Evolutionary conservation across 768 basidiomycete species (phyloP).

Genomic region (Lactarius quietus): DNA sequence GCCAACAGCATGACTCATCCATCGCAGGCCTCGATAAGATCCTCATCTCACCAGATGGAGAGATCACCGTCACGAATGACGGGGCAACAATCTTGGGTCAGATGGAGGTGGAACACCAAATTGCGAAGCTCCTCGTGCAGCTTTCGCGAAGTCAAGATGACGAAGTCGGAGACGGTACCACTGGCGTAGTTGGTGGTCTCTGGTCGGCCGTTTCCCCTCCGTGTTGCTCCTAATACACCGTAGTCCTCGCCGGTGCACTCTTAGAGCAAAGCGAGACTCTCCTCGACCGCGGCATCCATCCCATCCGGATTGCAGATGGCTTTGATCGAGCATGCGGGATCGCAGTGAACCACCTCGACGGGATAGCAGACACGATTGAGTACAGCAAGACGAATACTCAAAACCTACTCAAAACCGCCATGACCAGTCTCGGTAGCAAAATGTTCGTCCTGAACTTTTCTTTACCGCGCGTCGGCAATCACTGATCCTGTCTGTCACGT

Average conservation of each 20-base stretch:
- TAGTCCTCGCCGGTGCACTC: constrained; percentile 93
- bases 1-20: neutral
- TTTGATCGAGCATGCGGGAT: constrained; percentile 93
- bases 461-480: neutral
- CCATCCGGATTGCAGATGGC: constrained; percentile 98
- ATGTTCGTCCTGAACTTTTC: constrained; percentile 58
- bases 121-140: constrained; percentile 95
- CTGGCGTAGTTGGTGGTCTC: constrained; percentile 92
- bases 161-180: constrained; percentile 99
- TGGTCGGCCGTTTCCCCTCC: constrained; percentile 1
- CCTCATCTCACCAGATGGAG: constrained; percentile 92
- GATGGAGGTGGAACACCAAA: constrained; percentile 99
- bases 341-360: constrained; percentile 86
- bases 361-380: constrained; percentile 85
- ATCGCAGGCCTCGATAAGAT: constrained; percentile 86
- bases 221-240: neutral
- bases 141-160: constrained; percentile 98
- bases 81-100: constrained; percentile 97
- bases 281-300: constrained; percentile 99
- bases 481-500: constrained; percentile 7
- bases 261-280: constrained; percentile 91
- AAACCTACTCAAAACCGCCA: constrained; percentile 91
- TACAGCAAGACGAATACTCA: constrained; percentile 79
- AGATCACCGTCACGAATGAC: constrained; percentile 99
- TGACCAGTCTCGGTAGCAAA: constrained; percentile 96